These are phyloP conservation scores for Emmonsia crescens DNA, from an alignment of 2,329 filamentous ascomycete species.

Conservation along the genomic window DNA sequence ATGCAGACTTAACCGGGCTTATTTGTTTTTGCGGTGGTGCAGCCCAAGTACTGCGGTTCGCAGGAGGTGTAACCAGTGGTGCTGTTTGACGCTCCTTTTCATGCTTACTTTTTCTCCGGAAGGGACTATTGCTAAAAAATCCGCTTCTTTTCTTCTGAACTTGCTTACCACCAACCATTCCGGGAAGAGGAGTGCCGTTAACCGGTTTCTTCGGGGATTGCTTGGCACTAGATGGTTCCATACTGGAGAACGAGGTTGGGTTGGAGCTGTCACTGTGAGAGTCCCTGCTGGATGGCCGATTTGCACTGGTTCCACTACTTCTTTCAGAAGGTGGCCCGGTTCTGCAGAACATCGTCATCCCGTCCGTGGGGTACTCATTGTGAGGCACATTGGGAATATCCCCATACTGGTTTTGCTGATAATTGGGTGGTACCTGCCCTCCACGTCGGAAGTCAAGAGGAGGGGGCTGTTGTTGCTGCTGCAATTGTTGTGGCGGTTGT, in stretches of 20 bases:
- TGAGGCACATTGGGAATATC: constrained; percentile 62
- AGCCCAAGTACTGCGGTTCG: constrained; percentile 45
- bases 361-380: constrained; percentile 87
- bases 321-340: constrained; percentile 60
- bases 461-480: background rate
- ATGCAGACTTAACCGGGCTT: constrained; percentile 34
- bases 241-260: constrained; percentile 77
- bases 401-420: constrained; percentile 49
- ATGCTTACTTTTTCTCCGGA: constrained; percentile 78
- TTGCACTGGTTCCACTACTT: constrained; percentile 57
- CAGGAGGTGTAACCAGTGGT: constrained; percentile 26
- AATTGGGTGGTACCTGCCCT: constrained; percentile 34
- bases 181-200: constrained; percentile 31
- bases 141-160: constrained; percentile 63
- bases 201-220: constrained; percentile 59
- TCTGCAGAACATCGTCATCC: constrained; percentile 95
- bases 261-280: constrained; percentile 86
- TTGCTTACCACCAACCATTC: constrained; percentile 51
- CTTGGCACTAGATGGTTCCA: constrained; percentile 65
- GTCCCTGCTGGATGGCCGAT: constrained; percentile 71
- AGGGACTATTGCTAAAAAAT: constrained; percentile 90
- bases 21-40: constrained; percentile 32
- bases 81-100: constrained; percentile 48
- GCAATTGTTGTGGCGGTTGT: constrained; percentile 2
- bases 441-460: constrained; percentile 23